Percentiles rank a stretch among this genome's conserved stretches.
These are phyloP conservation scores for Plantago coronopus DNA, from an alignment of 305 asterid genomes.

Conservation along the genomic window DNA sequence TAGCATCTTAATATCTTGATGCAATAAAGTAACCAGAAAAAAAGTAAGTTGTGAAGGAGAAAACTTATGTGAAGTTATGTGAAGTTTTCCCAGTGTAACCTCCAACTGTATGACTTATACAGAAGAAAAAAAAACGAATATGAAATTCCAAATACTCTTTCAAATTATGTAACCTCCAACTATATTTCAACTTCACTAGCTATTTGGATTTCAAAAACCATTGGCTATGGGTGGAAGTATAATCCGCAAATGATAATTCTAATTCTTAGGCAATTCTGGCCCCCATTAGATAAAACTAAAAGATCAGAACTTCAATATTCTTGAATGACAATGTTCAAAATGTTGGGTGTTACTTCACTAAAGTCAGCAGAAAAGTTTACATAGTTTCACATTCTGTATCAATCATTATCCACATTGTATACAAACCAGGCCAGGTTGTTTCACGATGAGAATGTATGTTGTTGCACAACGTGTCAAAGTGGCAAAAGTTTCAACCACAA, in stretches of 20 bases:
- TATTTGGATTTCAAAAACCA: not conserved
- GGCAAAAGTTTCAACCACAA: conserved; percentile 76
- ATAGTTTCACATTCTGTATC: conserved; percentile 12
- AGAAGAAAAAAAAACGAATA: too few species aligned
- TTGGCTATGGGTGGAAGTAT: not conserved
- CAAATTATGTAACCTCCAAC: not conserved
- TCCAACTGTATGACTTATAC: too few species aligned
- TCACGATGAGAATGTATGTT: conserved; percentile 66
- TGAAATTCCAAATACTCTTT: not conserved
- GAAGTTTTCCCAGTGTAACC: too few species aligned
- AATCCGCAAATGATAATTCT: not conserved
- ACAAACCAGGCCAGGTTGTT: conserved; percentile 56
- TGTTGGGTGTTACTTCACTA: too few species aligned
- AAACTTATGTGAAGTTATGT: not conserved
- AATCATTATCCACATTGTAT: conserved; percentile 14
- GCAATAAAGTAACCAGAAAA: not conserved
- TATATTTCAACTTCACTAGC: not conserved
- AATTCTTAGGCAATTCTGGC: too few species aligned
- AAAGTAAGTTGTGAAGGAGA: not conserved
- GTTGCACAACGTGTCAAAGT: conserved; percentile 73
- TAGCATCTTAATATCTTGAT: conserved; percentile 3
- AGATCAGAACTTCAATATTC: conserved; percentile 9
- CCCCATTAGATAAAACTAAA: not conserved
- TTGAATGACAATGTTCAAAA: conserved; percentile 5
- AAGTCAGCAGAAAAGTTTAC: too few species aligned